Percentiles rank a stretch among this genome's conserved stretches.
These are phyloP conservation scores for Toxoplasma gondii DNA, from an alignment of 169 alveolate species.

Conservation along the genomic window DNA sequence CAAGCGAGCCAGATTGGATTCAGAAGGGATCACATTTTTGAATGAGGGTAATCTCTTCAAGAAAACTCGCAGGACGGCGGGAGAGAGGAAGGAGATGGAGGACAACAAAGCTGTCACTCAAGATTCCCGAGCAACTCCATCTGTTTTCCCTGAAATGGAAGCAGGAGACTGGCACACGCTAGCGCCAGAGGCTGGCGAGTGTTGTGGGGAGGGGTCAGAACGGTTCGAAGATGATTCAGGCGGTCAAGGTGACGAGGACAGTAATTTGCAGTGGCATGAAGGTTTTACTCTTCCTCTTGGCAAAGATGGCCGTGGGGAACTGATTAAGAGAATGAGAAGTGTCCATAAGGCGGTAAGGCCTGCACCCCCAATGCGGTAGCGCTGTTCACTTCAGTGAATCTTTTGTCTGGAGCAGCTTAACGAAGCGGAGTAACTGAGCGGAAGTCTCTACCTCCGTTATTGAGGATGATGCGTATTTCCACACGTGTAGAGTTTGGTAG, in stretches of 20 bases:
- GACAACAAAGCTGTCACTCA: neutral
- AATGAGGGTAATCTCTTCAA: neutral
- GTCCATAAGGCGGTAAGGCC: constrained; percentile 37
- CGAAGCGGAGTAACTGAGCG: too few species aligned
- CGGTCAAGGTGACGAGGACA: neutral
- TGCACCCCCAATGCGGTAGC: neutral
- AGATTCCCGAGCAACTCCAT: neutral
- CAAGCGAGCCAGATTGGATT: neutral
- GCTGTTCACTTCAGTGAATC: neutral
- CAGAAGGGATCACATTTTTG: neutral
- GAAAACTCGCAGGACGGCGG: neutral
- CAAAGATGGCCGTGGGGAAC: constrained; percentile 49
- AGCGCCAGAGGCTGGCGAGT: neutral
- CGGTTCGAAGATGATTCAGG: neutral
- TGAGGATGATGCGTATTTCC: neutral
- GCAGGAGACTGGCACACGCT: neutral
- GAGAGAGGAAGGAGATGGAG: neutral
- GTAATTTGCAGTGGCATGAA: constrained; percentile 34
- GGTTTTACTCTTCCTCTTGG: constrained; percentile 39
- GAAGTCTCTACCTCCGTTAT: neutral
- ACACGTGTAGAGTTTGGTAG: neutral
- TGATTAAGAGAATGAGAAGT: constrained; percentile 44
- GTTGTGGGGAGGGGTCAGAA: neutral
- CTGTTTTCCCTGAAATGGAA: neutral
- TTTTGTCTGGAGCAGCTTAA: neutral